Conservation (phyloP, 2,329 filamentous ascomycete genomes). For the Cordyceps cateniannulata region DNA sequence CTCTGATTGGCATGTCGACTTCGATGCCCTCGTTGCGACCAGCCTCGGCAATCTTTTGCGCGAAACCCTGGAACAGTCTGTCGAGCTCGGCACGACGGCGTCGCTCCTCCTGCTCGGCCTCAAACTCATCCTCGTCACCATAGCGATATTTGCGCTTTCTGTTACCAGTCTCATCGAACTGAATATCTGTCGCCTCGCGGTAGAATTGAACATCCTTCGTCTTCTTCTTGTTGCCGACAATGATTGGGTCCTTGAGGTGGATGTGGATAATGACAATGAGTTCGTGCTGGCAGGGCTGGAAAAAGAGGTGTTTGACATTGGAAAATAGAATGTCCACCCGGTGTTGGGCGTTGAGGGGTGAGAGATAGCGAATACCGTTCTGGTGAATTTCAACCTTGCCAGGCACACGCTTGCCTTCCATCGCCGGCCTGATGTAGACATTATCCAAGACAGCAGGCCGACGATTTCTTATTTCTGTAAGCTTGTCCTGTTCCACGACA, state of each 20-base stretch:
- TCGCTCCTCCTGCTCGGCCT: constrained; percentile 95
- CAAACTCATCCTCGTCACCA: constrained; percentile 97
- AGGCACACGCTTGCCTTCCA: constrained; percentile 94
- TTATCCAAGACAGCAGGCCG: constrained; percentile 86
- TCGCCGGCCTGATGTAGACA: constrained; percentile 88
- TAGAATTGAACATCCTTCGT: constrained; percentile 99
- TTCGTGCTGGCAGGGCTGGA: constrained; percentile 94
- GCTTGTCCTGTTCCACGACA: constrained; percentile 96
- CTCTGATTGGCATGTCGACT: constrained; percentile 94
- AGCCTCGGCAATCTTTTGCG: constrained; percentile 95
- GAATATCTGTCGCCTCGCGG: constrained; percentile 94
- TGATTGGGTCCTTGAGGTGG: constrained; percentile 95
- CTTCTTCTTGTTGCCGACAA: constrained; percentile 96
- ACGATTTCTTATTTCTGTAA: constrained; percentile 89
- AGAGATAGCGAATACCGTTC: constrained; percentile 94
- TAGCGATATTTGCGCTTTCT: constrained; percentile 96
- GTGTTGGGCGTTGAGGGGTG: constrained; percentile 70
- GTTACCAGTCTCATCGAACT: constrained; percentile 98
- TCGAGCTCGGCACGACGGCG: constrained; percentile 86
- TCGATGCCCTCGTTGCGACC: constrained; percentile 85
- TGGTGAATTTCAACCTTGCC: constrained; percentile 97
- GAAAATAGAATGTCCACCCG: constrained; percentile 92
- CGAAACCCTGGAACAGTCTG: constrained; percentile 90
- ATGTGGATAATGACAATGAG: constrained; percentile 97
- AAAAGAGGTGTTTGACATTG: constrained; percentile 98